These are phyloP conservation scores for Stipa capillata DNA, from an alignment of 176 grass and related monocot genomes.

Conservation along the genomic window DNA sequence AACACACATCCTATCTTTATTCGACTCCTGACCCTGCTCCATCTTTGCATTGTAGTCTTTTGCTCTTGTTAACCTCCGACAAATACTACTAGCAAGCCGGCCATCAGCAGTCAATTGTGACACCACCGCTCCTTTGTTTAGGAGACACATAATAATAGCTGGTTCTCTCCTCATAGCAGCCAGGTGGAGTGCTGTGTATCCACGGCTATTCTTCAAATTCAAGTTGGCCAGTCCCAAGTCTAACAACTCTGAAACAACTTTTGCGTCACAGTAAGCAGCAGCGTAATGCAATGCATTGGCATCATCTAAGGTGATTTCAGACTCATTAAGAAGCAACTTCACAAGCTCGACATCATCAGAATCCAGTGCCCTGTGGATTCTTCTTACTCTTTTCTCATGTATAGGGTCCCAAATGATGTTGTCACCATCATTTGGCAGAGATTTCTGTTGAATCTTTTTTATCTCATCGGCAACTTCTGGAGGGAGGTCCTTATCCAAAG, in stretches of 20 bases:
- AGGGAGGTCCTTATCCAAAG: constrained; percentile 72
- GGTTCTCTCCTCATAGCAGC: constrained; percentile 98
- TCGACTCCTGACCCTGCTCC: constrained; percentile 77
- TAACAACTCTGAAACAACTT: constrained; percentile 82
- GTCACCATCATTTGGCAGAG: constrained; percentile 30
- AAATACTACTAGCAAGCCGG: constrained; percentile 63
- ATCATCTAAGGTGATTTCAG: constrained; percentile 82
- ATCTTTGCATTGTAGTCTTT: constrained; percentile 76
- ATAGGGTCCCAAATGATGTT: constrained; percentile 27
- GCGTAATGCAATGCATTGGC: constrained; percentile 87
- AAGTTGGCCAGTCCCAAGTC: constrained; percentile 58
- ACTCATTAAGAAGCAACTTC: constrained; percentile 91
- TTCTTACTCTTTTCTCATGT: constrained; percentile 75
- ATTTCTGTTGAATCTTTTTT: constrained; percentile 40
- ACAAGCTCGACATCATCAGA: constrained; percentile 97
- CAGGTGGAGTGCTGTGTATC: constrained; percentile 79
- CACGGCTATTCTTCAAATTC: constrained; percentile 82
- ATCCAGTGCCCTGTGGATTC: constrained; percentile 85
- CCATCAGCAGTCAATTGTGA: constrained; percentile 69
- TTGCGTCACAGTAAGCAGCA: constrained; percentile 86
- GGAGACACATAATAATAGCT: constrained; percentile 68
- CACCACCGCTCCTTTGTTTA: constrained; percentile 63
- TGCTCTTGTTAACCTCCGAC: constrained; percentile 63
- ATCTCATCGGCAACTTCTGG: constrained; percentile 55
- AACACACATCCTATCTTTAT: constrained; percentile 93